Evolutionary conservation across 179 eudicot species (phyloP), one percentile per base, ranked within the genome.

Genomic region (Beta corolliflora): DNA sequence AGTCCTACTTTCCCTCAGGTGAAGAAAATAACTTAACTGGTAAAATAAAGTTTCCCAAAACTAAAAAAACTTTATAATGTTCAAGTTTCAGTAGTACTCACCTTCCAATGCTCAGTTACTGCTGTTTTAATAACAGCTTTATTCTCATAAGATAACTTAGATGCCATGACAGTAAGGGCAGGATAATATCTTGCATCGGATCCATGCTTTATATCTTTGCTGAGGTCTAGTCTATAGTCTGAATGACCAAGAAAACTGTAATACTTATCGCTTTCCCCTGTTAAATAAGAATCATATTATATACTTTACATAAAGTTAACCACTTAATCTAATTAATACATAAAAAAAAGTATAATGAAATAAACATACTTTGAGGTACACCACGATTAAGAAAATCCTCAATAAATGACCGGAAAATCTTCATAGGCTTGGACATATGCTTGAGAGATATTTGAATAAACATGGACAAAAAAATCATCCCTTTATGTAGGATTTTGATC

Each of bases 101-200:
- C 91, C 89, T 90, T 79, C 93, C 93, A 90, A 14, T 44, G 56
- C 31, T 53, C 1, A 16, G 82, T 52, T 36, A 84, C 73, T 1
- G 79, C 77, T 3, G 55, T 36, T 10, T 74, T 52, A 23, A 84
- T 16, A 31, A 84, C 60, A 41, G 19, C 44, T 15, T 18, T 21
- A 25, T 81, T 84, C 77, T 84, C 87, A 67, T 84, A 84, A 59
- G 80, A 65, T 12, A 84, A 29, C 80, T 84, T 84, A 31, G 87
- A 77, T 3, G 87, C 87, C 87, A 84, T 81, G 44, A 84, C 69
- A 0, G 87, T 11, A 61, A 84, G 84, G 21, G 80, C 36, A 19
- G 84, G 80, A n/a, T 74, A 78, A 68, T 84, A 84, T 74, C 82
- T 75, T 31, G 73, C 73, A 71, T 84, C 84, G n/a, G n/a, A n/a